Percentiles rank a stretch among this genome's conserved stretches.
These are phyloP conservation scores for Colletotrichum sp. DNA, from an alignment of 2,329 filamentous ascomycete species.

Conservation along the genomic window DNA sequence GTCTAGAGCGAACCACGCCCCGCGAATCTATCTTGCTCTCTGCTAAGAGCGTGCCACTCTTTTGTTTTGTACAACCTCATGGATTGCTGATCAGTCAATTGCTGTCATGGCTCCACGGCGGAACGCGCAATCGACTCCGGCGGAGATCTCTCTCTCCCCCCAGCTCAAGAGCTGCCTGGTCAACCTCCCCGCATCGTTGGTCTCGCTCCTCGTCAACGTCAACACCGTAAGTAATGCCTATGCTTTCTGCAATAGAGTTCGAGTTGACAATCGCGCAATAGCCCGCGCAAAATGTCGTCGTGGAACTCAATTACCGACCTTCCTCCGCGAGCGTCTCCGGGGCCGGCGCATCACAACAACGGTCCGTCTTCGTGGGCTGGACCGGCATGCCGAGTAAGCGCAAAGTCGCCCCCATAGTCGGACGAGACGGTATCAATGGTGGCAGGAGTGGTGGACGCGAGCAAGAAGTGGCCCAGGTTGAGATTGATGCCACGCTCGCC, in stretches of 20 bases:
- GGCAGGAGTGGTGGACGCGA: conserved; percentile 66
- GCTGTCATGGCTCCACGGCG: conserved; percentile 52
- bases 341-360: conserved; percentile 55
- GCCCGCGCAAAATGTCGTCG: conserved; percentile 94
- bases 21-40: background rate
- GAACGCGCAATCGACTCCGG: conserved; percentile 69
- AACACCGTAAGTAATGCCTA: conserved; percentile 73
- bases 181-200: conserved; percentile 86
- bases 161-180: conserved; percentile 94
- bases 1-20: background rate
- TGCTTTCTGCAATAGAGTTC: background rate
- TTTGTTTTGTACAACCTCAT: background rate
- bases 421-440: conserved; percentile 73
- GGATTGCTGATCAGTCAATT: background rate
- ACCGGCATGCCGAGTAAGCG: conserved; percentile 97
- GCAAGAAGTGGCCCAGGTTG: conserved; percentile 78
- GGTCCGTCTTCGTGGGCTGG: conserved; percentile 90
- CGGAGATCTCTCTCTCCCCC: conserved; percentile 84
- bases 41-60: background rate
- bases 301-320: conserved; percentile 81
- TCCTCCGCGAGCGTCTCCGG: conserved; percentile 50
- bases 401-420: conserved; percentile 74
- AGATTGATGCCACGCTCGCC: conserved; percentile 87
- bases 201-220: conserved; percentile 83
- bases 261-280: conserved; percentile 36